A percentile compares a stretch with the other conserved stretches of the same genome.
Conservation (phyloP, 352 stramenopile species). For the Phytophthora colocasiae region DNA sequence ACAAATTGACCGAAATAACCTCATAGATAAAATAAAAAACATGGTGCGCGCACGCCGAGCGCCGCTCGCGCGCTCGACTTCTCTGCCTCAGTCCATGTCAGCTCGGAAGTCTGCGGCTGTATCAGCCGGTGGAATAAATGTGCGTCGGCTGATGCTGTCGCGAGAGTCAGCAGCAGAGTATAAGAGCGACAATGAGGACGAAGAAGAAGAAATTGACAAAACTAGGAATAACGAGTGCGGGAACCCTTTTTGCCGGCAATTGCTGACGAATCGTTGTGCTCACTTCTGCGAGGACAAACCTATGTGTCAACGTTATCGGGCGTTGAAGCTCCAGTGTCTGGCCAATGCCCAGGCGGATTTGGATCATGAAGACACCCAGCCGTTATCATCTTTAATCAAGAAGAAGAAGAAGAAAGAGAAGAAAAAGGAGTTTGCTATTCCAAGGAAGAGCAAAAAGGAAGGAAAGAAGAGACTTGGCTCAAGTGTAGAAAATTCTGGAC, state of each 20-base stretch:
- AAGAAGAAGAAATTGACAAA: conserved; percentile 6
- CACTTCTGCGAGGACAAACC: conserved; percentile 55
- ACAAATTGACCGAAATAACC: no score
- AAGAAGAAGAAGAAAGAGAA: conserved; percentile 18
- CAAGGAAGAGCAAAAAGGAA: conserved; percentile 29
- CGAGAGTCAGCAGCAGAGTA: neutral
- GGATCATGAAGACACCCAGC: conserved; percentile 25
- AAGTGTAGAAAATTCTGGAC: conserved; percentile 6
- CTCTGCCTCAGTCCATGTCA: conserved; percentile 7
- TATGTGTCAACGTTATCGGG: conserved; percentile 65
- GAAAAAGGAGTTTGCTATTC: conserved; percentile 41
- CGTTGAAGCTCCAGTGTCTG: conserved; percentile 56
- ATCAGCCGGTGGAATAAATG: conserved; percentile 25
- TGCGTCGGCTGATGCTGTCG: conserved; percentile 22
- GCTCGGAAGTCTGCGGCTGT: conserved; percentile 39
- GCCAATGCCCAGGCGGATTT: conserved; percentile 32
- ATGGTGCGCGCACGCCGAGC: conserved; percentile 19
- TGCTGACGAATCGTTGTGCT: conserved; percentile 47
- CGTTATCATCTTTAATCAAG: conserved; percentile 11
- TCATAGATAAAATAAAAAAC: neutral
- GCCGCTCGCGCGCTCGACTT: neutral
- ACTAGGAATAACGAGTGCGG: conserved; percentile 31
- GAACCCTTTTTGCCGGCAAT: conserved; percentile 65
- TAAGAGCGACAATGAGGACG: neutral
- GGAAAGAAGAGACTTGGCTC: conserved; percentile 11